Evolutionary conservation across 1,284 basidiomycete genomes (phyloP).

Genomic region (Moniliophthora roreri): DNA sequence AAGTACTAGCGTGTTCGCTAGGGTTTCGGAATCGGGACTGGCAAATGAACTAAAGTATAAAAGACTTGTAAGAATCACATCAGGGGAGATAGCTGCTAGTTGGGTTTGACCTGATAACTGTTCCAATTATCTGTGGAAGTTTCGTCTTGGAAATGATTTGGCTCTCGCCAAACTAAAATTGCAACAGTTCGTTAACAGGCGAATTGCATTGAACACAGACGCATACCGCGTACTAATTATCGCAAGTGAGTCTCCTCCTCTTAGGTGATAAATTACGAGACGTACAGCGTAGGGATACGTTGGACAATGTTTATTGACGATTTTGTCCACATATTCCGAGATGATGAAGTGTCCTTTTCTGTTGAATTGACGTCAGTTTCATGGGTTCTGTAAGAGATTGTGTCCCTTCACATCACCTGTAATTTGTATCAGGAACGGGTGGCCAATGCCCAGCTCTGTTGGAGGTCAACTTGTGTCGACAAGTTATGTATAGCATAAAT

Average conservation of each 20-base stretch:
- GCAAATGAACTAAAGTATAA: constrained; percentile 65
- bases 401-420: constrained; percentile 49
- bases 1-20: constrained; percentile 72
- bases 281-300: constrained; percentile 72
- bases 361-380: background rate
- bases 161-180: constrained; percentile 71
- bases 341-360: constrained; percentile 83
- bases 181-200: constrained; percentile 6
- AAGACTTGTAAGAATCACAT: constrained; percentile 9
- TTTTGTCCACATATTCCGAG: constrained; percentile 74
- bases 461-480: constrained; percentile 3
- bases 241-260: too few relatives aligned
- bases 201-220: constrained; percentile 15
- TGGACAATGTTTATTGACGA: constrained; percentile 58
- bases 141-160: constrained; percentile 69
- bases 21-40: constrained; percentile 76
- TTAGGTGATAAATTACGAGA: too few relatives aligned
- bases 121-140: constrained; percentile 71
- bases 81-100: background rate
- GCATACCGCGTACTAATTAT: constrained; percentile 64
- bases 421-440: constrained; percentile 76
- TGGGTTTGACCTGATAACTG: constrained; percentile 61
- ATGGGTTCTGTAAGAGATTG: background rate
- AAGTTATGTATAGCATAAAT: constrained; percentile 15
- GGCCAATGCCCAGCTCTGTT: constrained; percentile 75